These are phyloP conservation scores for Geranium rotundifolium DNA, from an alignment of 345 rosid genomes.

Conservation along the genomic window DNA sequence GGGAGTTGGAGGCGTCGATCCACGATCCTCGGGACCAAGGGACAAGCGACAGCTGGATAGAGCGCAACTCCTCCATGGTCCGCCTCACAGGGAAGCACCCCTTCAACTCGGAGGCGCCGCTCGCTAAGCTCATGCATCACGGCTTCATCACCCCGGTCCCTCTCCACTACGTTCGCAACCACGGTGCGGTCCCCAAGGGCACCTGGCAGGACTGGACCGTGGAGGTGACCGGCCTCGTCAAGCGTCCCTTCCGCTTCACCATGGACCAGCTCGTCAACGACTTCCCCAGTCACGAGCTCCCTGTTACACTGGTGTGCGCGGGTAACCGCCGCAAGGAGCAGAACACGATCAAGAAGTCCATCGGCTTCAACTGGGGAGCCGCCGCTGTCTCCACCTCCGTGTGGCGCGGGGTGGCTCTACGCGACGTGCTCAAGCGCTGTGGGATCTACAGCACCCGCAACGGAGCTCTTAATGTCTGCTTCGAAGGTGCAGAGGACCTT, in stretches of 20 bases:
- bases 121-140: slow-evolving; percentile 75
- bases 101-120: slow-evolving; percentile 75
- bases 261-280: too few species aligned
- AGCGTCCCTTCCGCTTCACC: too few species aligned
- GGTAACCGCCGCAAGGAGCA: slow-evolving; percentile 77
- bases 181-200: too few species aligned
- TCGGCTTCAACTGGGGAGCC: too few species aligned
- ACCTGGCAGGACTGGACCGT: too few species aligned
- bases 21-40: too few species aligned
- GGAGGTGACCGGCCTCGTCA: too few species aligned
- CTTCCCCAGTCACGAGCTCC: too few species aligned
- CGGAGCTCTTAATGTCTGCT: slow-evolving; percentile 71
- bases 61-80: slow-evolving; percentile 69
- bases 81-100: slow-evolving; percentile 96
- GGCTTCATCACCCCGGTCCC: slow-evolving; percentile 97
- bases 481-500: slow-evolving; percentile 90
- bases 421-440: slow-evolving; percentile 46
- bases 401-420: slow-evolving; percentile 57
- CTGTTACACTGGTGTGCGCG: slow-evolving; percentile 48
- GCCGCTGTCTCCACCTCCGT: too few species aligned
- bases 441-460: slow-evolving; percentile 42
- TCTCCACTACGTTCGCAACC: too few species aligned
- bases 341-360: slow-evolving; percentile 59
- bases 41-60: slow-evolving; percentile 50
- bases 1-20: too few species aligned